These are phyloP conservation scores for Pseudogymnoascus destructans DNA, from an alignment of 2,329 filamentous ascomycete species.

Conservation along the genomic window DNA sequence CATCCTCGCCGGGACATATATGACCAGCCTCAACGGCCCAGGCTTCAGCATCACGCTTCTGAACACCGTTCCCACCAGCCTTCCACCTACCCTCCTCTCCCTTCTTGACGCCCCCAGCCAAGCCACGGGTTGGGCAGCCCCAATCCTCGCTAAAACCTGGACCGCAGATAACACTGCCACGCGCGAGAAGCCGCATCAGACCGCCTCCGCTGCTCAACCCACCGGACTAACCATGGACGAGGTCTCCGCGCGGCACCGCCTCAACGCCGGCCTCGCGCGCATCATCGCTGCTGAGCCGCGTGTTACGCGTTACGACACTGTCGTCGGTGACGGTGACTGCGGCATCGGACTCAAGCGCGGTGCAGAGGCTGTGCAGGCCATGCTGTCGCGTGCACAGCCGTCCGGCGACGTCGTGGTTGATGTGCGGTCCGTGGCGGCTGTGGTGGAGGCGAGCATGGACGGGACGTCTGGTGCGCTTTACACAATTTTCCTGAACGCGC, in stretches of 20 bases:
- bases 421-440: slow-evolving; percentile 44
- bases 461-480: slow-evolving; percentile 66
- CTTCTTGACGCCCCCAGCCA: slow-evolving; percentile 56
- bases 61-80: slow-evolving; percentile 42
- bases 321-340: slow-evolving; percentile 61
- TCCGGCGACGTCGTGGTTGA: slow-evolving; percentile 46
- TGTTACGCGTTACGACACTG: slow-evolving; percentile 54
- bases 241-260: slow-evolving; percentile 35
- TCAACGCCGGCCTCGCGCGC: slow-evolving; percentile 41
- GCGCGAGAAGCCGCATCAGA: slow-evolving; percentile 16
- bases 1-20: slow-evolving; percentile 53
- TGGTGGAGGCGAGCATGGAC: slow-evolving; percentile 59
- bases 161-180: slow-evolving; percentile 31
- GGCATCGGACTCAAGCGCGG: slow-evolving; percentile 56
- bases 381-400: slow-evolving; percentile 31
- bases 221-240: slow-evolving; percentile 24
- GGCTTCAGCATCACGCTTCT: slow-evolving; percentile 59
- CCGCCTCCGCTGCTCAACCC: slow-evolving; percentile 25
- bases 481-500: slow-evolving; percentile 61
- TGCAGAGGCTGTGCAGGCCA: slow-evolving; percentile 42
- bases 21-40: slow-evolving; percentile 59
- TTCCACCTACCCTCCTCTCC: slow-evolving; percentile 41
- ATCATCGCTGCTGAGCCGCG: slow-evolving; percentile 51
- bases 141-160: slow-evolving; percentile 47
- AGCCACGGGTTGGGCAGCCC: slow-evolving; percentile 52